Evolutionary conservation across 345 rosid species (phyloP), one percentile per base, ranked within the genome.

Genomic region (Salix dunnii): DNA sequence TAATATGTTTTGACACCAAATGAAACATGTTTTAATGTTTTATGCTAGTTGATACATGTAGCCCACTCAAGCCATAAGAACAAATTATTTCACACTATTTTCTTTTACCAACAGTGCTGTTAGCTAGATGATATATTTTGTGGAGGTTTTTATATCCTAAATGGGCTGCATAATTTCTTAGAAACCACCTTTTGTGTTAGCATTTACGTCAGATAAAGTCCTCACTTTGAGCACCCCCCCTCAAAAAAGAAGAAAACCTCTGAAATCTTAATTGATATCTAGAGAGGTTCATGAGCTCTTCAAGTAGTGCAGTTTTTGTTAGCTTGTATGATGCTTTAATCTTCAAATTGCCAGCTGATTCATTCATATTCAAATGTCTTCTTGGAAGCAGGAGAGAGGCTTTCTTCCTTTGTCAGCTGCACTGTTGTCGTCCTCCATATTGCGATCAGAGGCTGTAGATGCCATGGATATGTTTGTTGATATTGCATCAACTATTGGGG

Each of bases 351-450:
- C n/a, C 21, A 49, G n/a, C 21, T 17, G 11, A 31, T 6, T 60
- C 42, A 40, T 71, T 60, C n/a, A 76, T 84, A 71, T 69, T 83
- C 69, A 63, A 80, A 75, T 78, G 71, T 84, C 51, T 85, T 74
- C 58, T 78, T 77, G 74, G 82, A 76, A 74, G 67, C 91, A 96
- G 99, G 99, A 96, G 83, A 88, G 95, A 63, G 99, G 98, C n/a
- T 89, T 93, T 90, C 97, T 93, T 83, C 91, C 98, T 75, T 80
- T 96, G 83, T 96, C 99, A 71, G 94, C 93, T 81, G 99, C 99
- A 73, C 83, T 96, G 77, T 82, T 96, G 86, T 92, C 98, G 70
- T 85, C 94, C 70, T 79, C 91, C 71, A 66, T 76, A 72, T 79
- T 90, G 83, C 91, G 83, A 70, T 86, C 87, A 76, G 89, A 86